A percentile compares a stretch with the other conserved stretches of the same genome.
Evolutionary conservation across 2,329 filamentous ascomycete species (phyloP).

Genomic region (Pseudogymnoascus sp.): DNA sequence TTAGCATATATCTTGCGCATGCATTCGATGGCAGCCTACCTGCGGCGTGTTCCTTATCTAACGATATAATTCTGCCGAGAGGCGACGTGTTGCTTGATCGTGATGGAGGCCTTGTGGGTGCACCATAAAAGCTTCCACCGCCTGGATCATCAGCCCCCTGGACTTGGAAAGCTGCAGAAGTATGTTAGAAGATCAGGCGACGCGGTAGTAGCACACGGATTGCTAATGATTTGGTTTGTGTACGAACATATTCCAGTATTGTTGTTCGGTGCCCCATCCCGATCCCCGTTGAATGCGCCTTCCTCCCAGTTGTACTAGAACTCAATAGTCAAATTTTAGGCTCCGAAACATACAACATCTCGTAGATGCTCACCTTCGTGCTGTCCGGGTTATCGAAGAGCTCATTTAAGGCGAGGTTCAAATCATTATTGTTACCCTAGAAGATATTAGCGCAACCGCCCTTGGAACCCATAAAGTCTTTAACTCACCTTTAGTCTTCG

Average conservation of each 20-base stretch:
- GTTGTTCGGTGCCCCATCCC: conserved; percentile 41
- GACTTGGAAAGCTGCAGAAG: conserved; percentile 43
- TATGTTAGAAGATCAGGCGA: conserved; percentile 8
- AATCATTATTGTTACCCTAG: conserved; percentile 37
- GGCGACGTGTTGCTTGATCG: conserved; percentile 48
- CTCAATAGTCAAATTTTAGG: conserved; percentile 22
- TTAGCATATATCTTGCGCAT: conserved; percentile 21
- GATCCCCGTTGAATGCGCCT: conserved; percentile 40
- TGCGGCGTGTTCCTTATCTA: conserved; percentile 34
- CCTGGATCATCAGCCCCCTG: conserved; percentile 41
- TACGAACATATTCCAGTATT: conserved; percentile 37
- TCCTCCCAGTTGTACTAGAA: conserved; percentile 52
- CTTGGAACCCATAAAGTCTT: background rate
- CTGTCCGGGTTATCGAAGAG: conserved; percentile 38
- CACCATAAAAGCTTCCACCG: conserved; percentile 32
- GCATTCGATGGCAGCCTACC: conserved; percentile 29
- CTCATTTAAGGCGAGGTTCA: conserved; percentile 41
- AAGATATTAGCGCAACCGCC: background rate
- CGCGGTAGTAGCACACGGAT: background rate
- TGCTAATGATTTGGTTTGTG: background rate
- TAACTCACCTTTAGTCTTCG: conserved; percentile 5
- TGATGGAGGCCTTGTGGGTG: conserved; percentile 51
- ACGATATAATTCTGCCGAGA: conserved; percentile 42
- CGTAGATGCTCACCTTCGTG: conserved; percentile 29
- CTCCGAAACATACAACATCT: conserved; percentile 10